These are phyloP conservation scores for Gossypium anomalum DNA, from an alignment of 345 rosid genomes.

Conservation along the genomic window DNA sequence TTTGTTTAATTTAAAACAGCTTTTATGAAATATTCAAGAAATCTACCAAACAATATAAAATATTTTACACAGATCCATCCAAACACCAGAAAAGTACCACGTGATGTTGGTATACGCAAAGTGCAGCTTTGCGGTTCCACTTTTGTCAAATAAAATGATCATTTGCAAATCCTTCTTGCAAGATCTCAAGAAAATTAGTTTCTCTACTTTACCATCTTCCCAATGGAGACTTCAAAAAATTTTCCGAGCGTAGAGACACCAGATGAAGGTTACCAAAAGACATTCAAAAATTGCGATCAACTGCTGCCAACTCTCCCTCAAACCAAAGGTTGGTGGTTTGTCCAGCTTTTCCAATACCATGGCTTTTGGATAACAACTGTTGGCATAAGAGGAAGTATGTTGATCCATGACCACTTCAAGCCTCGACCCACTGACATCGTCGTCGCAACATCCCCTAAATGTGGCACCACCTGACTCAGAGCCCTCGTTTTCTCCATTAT, in stretches of 20 bases:
- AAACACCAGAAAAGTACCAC: no score
- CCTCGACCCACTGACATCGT: slow-evolving; percentile 17
- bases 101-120: no score
- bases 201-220: neutral
- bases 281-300: neutral
- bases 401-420: slow-evolving; percentile 12
- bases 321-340: neutral
- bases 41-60: no score
- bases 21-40: no score
- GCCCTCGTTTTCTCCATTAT: slow-evolving; percentile 26
- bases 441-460: slow-evolving; percentile 28
- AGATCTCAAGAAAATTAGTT: no score
- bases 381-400: neutral
- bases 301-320: neutral
- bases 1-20: no score
- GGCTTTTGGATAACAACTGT: neutral
- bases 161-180: no score
- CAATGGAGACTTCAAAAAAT: neutral
- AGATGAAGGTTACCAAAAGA: neutral
- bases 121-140: no score
- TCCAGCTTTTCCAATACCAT: neutral
- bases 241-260: no score
- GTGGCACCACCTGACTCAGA: slow-evolving; percentile 36
- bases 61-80: no score
- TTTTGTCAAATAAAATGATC: no score